Evolutionary conservation across 2,329 filamentous ascomycete genomes (phyloP), one percentile per base, ranked within the genome.

Genomic region (Cladosporium velox): DNA sequence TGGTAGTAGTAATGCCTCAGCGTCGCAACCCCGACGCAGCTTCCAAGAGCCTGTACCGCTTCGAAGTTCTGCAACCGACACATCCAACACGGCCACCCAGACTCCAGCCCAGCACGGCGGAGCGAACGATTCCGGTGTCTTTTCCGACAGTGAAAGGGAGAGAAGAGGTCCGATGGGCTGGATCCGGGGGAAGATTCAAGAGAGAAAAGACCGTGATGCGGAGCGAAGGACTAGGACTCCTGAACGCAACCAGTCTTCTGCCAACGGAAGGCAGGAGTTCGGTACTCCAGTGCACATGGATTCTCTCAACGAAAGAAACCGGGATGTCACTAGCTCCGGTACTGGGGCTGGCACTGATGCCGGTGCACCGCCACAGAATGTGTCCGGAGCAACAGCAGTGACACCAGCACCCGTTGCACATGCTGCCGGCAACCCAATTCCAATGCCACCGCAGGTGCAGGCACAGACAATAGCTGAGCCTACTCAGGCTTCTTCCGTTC

Each of bases 141-240:
- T 77, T 62, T 76, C 75, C 12, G 65, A 80, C 63, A 78, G 70
- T 67, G 77, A 75, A 47, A 75, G 79, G 1, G 84, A 87, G 68
- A 87, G 85, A 76, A 88, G 85, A 68, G 85, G 87, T 1, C 82
- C 87, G 1, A 85, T 90, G 69, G 86, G 84, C 7, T 90, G 88
- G 81, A 84, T 90, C 69, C 85, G 88, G 69, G 86, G 85, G 68
- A 90, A 89, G 77, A 82, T 90, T 65, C 82, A 87, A 34, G 87
- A 88, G 52, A 83, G 85, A 34, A 83, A 83, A 66, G 84, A 85
- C 34, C 79, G 81, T 66, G 81, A 85, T 44, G 81, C 80, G 24
- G 86, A 86, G 70, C 84, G 83, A 69, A 70, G 76, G 26, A 72
- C 73, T 2, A 68, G 72, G 55, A 76, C 75, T 26, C 76, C 76